phyloP scores from a whole-genome alignment of 768 basidiomycete genomes.

The Albatrellus ellisii region DNA sequence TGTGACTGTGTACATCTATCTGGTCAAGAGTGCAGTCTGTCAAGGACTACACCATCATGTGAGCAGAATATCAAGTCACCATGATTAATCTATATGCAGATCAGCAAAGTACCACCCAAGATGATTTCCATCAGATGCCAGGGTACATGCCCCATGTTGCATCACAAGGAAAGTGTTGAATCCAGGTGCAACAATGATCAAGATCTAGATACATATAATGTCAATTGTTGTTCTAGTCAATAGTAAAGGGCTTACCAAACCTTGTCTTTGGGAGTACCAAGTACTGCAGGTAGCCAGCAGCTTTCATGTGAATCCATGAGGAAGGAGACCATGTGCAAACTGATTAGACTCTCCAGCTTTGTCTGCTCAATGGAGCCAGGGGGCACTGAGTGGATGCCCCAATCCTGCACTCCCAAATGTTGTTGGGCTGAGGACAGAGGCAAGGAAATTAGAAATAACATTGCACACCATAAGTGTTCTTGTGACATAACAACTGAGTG shows the following conservation, averaged over 20 bases:
- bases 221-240: not conserved
- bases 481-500: slow-evolving; percentile 93
- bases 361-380: slow-evolving; percentile 39
- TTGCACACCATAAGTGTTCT: slow-evolving; percentile 71
- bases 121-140: slow-evolving; percentile 20
- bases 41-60: slow-evolving; percentile 30
- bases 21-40: slow-evolving; percentile 93
- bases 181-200: slow-evolving; percentile 88
- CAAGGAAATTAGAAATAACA: not conserved
- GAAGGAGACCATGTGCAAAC: slow-evolving; percentile 76
- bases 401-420: slow-evolving; percentile 41
- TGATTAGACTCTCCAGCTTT: slow-evolving; percentile 64
- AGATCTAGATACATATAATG: slow-evolving; percentile 37
- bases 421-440: not conserved
- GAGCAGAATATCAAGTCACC: not conserved
- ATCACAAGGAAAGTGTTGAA: slow-evolving; percentile 96
- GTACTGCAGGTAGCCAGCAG: slow-evolving; percentile 88
- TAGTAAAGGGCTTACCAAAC: slow-evolving; percentile 22
- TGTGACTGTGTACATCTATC: slow-evolving; percentile 98
- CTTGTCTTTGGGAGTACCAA: slow-evolving; percentile 79
- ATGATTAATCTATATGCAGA: slow-evolving; percentile 29
- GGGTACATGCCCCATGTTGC: slow-evolving; percentile 71
- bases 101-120: slow-evolving; percentile 95
- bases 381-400: slow-evolving; percentile 93
- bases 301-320: slow-evolving; percentile 99